Conservation (phyloP, 305 asterid species). For the Petunia hybrid region DNA sequence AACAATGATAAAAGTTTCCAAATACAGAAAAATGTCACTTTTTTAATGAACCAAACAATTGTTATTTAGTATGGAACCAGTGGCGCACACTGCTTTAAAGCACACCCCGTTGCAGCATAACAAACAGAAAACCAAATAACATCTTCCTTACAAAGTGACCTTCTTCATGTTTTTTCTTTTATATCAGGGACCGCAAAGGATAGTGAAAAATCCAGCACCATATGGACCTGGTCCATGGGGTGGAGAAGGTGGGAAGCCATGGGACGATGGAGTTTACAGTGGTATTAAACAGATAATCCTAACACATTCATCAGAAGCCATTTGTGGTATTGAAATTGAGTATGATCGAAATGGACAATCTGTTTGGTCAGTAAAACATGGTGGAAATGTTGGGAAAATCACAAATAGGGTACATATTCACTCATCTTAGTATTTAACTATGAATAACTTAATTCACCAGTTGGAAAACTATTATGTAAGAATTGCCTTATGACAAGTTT, state of each 20-base stretch:
- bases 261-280: conserved; percentile 87
- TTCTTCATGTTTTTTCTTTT: conserved; percentile 9
- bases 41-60: not conserved
- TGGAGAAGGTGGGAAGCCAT: conserved; percentile 77
- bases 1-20: not conserved
- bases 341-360: conserved; percentile 33
- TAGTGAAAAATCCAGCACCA: conserved; percentile 74
- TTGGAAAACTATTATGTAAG: not conserved
- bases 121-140: not conserved
- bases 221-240: conserved; percentile 56
- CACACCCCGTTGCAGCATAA: not conserved
- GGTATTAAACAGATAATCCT: conserved; percentile 73
- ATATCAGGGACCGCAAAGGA: conserved; percentile 49
- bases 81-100: too few relatives aligned
- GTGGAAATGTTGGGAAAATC: conserved; percentile 55
- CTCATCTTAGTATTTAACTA: not conserved
- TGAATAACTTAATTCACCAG: not conserved
- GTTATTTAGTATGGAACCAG: too few relatives aligned
- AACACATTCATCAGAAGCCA: conserved; percentile 55
- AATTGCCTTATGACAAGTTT: not conserved
- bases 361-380: conserved; percentile 41
- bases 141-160: not conserved
- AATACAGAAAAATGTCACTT: not conserved
- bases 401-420: conserved; percentile 53
- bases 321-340: conserved; percentile 56